Evolutionary conservation across 2,329 filamentous ascomycete genomes (phyloP), one percentile per base, ranked within the genome.

Genomic region (Clonostachys rosea): DNA sequence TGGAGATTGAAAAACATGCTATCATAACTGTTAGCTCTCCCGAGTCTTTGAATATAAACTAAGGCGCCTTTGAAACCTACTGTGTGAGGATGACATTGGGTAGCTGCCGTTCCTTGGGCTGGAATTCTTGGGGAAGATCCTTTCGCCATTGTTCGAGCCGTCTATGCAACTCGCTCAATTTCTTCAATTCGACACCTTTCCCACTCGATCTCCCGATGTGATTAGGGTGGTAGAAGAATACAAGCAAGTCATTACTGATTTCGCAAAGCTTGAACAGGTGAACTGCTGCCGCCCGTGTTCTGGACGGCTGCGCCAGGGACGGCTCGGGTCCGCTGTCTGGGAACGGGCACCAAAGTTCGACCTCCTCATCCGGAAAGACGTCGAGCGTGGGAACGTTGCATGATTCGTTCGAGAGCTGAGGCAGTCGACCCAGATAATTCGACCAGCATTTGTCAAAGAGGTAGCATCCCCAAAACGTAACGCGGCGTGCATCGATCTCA

Each of bases 391-490:
- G 86, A 1, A 91, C 89, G 34, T 86, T 95, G 57, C 90, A 87
- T 8, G 88, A 87, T 33, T 83, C 83, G 40, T 82, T 84, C 0
- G 89, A 86, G 11, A 97, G 73, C 64, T 96, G 92, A 11, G 94
- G 92, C 51, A 96, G 75, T 40, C 94, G 86, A 43, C 94, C 92
- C 24, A 97, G 79, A 57, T 97, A 97, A 63, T 96, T 97, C 44
- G 91, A 96, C 91, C 92, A 97, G 65, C 90, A 95, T 76, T 96
- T 97, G 71, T 99, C 94, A 63, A 97, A 95, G n/a, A 96, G 70
- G 65, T 94, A 97, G 63, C 91, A 96, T 7, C 94, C 94, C 94
- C 94, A 97, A 60, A 96, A 97, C 0, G 94, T 97, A 40, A 97
- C 86, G 46, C 89, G 79, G 37, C 94, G 78, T 4, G 91, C 91